phyloP scores from a whole-genome alignment of 768 basidiomycete species.

The Lentinula detonsa region DNA sequence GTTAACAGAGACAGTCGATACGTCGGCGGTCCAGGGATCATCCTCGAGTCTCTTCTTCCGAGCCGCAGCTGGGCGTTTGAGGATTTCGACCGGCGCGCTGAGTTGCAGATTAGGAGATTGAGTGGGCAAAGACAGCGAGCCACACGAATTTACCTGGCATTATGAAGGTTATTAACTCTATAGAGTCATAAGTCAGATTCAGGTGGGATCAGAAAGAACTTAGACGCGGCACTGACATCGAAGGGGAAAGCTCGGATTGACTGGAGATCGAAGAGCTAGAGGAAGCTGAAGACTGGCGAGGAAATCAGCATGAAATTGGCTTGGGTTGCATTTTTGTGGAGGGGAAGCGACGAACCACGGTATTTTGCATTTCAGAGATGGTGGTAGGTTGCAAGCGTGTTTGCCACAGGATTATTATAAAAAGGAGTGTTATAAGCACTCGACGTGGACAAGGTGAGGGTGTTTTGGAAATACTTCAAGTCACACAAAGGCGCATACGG shows the following conservation, averaged over 20 bases:
- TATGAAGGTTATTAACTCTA: background rate
- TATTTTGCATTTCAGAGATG: background rate
- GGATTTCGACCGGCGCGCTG: background rate
- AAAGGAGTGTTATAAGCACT: background rate
- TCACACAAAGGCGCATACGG: background rate
- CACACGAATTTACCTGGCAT: background rate
- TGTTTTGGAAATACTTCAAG: background rate
- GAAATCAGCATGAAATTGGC: background rate
- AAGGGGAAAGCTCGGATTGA: background rate
- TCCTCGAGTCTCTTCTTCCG: conserved; percentile 46
- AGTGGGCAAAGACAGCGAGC: background rate
- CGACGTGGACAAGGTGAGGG: background rate
- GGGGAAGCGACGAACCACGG: background rate
- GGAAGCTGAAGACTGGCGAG: background rate
- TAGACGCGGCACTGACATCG: background rate
- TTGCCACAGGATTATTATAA: conserved; percentile 12
- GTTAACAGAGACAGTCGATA: conserved; percentile 43
- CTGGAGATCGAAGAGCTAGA: background rate
- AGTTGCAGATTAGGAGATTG: background rate
- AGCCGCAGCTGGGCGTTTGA: conserved; percentile 10
- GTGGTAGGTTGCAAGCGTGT: background rate
- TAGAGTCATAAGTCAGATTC: background rate
- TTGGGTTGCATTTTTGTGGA: background rate
- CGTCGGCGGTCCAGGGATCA: conserved; percentile 48
- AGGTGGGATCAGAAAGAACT: background rate